Base-by-base conservation (phyloP, 768 basidiomycete species). In the Mycena sanguinolenta region DNA sequence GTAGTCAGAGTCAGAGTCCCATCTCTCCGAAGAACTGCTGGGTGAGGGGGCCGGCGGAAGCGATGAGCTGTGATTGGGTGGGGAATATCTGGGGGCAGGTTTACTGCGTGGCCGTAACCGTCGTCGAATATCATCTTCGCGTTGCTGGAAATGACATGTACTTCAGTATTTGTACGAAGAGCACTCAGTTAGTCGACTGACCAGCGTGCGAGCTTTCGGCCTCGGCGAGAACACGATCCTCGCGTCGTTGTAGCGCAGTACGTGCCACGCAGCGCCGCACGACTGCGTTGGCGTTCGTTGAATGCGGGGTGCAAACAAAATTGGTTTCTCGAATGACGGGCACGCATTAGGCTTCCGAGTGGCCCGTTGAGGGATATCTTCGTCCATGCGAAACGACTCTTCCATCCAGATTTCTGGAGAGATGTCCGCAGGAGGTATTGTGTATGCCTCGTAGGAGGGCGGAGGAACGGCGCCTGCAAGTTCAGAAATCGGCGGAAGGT, bases 401-500 rank as follows among this genome's bases (percentile, higher is more conserved):
- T 28, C 19, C 16, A 59, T 8, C 25, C 44, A 42, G 13, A 17
- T 3, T 49, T 44, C 44, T 3, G 34, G 25, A 14, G 64, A 14
- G 21, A 30, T 49, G 10, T 36, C 5, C 34, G 32, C 64, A 38
- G 64, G 55, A 3, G 17, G 0, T n/a, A 65, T 58, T 3, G 17
- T 58, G 64, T 49, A 65, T n/a, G 53, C 1, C 4, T 14, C 5
- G 38, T 3, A 17, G 42, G 54, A 23, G 25, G 52, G 21, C 21
- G 21, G 13, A 12, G 23, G 34, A 4, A 14, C 4, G 39, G n/a
- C 12, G 12, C 25, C 44, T 42, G 23, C 32, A 9, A 65, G 55
- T 28, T 57, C 44, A 4, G 32, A 58, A 13, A 65, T 58, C 2
- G 55, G 23, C 34, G 64, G 64, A 25, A 34, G 53, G 3, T 55